These are phyloP conservation scores for Rutstroemia sp. DNA, from an alignment of 2,329 filamentous ascomycete species.

Conservation along the genomic window DNA sequence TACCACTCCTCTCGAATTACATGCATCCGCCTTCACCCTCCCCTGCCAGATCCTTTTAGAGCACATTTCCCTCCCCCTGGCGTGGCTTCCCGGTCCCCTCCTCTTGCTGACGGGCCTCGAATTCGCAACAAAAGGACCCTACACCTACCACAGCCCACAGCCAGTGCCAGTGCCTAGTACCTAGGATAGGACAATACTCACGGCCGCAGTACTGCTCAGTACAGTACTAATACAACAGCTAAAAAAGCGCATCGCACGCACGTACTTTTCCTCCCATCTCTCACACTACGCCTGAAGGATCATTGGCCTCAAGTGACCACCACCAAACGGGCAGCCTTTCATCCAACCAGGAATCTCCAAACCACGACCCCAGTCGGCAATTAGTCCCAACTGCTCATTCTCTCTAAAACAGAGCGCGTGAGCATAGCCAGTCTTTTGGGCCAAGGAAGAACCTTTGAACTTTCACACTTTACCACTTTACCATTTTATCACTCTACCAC, in stretches of 20 bases:
- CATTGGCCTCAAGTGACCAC: not conserved
- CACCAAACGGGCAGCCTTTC: not conserved
- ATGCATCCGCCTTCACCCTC: too few relatives aligned
- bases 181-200: too few relatives aligned
- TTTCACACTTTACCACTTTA: not conserved
- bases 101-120: too few relatives aligned
- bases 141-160: too few relatives aligned
- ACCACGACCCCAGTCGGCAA: not conserved
- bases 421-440: conserved; percentile 29
- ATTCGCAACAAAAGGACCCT: too few relatives aligned
- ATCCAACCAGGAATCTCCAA: not conserved
- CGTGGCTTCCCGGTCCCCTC: too few relatives aligned
- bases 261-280: not conserved
- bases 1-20: too few relatives aligned
- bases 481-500: not conserved
- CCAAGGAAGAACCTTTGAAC: conserved; percentile 17
- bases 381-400: not conserved
- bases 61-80: too few relatives aligned
- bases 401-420: conserved; percentile 21
- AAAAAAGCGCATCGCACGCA: not conserved
- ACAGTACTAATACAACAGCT: not conserved
- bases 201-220: too few relatives aligned
- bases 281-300: not conserved
- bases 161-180: too few relatives aligned
- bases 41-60: too few relatives aligned